Evolutionary conservation across 169 alveolate species (phyloP).

Genomic region (Babesia caballi): DNA sequence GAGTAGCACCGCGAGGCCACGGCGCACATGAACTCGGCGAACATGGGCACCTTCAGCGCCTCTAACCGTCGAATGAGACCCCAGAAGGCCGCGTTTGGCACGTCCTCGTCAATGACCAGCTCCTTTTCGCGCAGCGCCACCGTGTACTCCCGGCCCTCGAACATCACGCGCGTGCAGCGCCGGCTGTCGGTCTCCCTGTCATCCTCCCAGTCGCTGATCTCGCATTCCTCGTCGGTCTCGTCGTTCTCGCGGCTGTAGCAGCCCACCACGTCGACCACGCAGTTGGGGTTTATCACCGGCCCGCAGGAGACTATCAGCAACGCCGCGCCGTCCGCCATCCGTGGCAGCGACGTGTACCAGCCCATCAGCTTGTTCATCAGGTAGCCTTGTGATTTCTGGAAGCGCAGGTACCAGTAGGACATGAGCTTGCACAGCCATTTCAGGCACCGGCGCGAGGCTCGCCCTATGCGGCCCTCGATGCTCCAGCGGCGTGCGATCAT

Average conservation of each 20-base stretch:
- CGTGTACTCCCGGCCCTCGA: constrained; percentile 4
- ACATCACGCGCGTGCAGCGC: neutral
- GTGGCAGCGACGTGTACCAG: constrained; percentile 16
- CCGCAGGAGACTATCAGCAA: constrained; percentile 35
- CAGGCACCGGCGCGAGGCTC: constrained; percentile 6
- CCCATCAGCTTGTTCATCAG: constrained; percentile 54
- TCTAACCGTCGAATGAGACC: constrained; percentile 19
- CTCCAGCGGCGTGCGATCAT: neutral
- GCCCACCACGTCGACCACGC: neutral
- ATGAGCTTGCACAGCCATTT: constrained; percentile 23
- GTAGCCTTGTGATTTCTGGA: constrained; percentile 45
- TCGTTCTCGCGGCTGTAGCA: neutral
- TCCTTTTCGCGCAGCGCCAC: neutral
- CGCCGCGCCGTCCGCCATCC: constrained; percentile 42
- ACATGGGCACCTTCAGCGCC: constrained; percentile 10
- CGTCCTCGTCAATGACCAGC: neutral
- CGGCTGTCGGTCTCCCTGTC: neutral
- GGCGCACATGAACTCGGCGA: constrained; percentile 33
- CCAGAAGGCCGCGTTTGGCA: constrained; percentile 25
- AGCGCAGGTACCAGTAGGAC: constrained; percentile 56
- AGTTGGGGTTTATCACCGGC: constrained; percentile 25
- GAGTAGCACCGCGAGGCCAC: constrained; percentile 22
- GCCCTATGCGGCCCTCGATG: constrained; percentile 8
- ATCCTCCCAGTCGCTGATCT: too few species aligned
- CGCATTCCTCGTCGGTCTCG: neutral